Percentiles rank a stretch among this genome's conserved stretches.
These are phyloP conservation scores for Trebouxia gelatinosa DNA, from an alignment of 163 green algal species.

Conservation along the genomic window DNA sequence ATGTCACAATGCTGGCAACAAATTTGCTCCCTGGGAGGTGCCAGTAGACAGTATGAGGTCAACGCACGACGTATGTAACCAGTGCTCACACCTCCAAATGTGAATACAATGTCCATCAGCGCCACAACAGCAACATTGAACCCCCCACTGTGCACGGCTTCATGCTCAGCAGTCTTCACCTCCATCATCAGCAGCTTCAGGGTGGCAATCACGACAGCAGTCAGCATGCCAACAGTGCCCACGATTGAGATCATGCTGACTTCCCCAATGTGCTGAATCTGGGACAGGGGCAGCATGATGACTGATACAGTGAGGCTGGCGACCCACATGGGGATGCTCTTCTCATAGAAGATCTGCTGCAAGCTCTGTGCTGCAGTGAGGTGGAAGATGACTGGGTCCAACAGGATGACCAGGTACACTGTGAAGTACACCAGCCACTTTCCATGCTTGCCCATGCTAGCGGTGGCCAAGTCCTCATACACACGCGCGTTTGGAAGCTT, in stretches of 20 bases:
- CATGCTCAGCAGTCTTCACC: neutral
- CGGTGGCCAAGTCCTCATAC: slow-evolving; percentile 40
- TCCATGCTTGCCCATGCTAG: slow-evolving; percentile 30
- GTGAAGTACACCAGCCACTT: slow-evolving; percentile 42
- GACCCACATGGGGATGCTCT: slow-evolving; percentile 18
- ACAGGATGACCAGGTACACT: slow-evolving; percentile 41
- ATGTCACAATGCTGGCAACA: no score
- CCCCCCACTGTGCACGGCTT: neutral
- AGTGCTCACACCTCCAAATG: slow-evolving; percentile 8
- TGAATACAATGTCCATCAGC: slow-evolving; percentile 45
- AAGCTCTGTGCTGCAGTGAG: slow-evolving; percentile 40
- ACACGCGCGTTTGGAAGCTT: slow-evolving; percentile 3
- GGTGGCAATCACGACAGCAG: slow-evolving; percentile 29
- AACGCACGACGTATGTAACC: neutral
- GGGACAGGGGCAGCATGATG: slow-evolving; percentile 45
- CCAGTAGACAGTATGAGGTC: no score
- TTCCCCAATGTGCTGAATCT: slow-evolving; percentile 38
- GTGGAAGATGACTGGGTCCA: slow-evolving; percentile 44
- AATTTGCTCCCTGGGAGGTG: no score
- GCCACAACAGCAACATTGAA: slow-evolving; percentile 37
- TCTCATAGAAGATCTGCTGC: slow-evolving; percentile 26
- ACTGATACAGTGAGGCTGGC: slow-evolving; percentile 32
- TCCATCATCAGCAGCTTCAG: slow-evolving; percentile 30
- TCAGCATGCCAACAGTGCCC: slow-evolving; percentile 46
- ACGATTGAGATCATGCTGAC: slow-evolving; percentile 43